Evolutionary conservation across 2,329 filamentous ascomycete species (phyloP).

Genomic region (Stenocarpella maydis): DNA sequence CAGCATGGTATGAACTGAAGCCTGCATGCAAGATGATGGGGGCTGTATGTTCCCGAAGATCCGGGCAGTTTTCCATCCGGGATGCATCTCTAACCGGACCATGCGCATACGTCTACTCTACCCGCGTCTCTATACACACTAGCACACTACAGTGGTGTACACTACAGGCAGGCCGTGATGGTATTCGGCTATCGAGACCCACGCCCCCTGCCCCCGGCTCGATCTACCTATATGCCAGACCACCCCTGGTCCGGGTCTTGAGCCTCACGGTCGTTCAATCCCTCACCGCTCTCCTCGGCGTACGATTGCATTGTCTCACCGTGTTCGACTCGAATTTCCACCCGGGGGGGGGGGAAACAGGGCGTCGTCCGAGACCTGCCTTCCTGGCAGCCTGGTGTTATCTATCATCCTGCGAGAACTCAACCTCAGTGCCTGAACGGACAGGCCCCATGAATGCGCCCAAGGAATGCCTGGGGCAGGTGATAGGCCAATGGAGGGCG

Average conservation of each 20-base stretch:
- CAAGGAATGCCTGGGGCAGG: constrained; percentile 30
- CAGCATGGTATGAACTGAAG: constrained; percentile 3
- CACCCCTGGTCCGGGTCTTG: constrained; percentile 25
- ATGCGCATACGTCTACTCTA: background rate
- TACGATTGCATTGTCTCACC: constrained; percentile 31
- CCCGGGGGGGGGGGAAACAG: background rate
- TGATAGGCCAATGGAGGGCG: constrained; percentile 38
- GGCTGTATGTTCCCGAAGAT: constrained; percentile 26
- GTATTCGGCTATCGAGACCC: constrained; percentile 20
- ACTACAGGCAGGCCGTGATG: background rate
- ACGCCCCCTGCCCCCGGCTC: background rate
- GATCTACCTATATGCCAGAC: constrained; percentile 26
- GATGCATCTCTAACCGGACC: background rate
- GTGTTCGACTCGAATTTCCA: constrained; percentile 30
- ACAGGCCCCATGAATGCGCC: background rate
- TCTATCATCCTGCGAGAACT: background rate
- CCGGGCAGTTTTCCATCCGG: constrained; percentile 23
- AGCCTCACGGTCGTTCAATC: constrained; percentile 28
- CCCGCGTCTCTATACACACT: no score
- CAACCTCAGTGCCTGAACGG: background rate
- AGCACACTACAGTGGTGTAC: no score
- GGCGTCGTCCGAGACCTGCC: constrained; percentile 1
- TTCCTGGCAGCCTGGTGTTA: background rate
- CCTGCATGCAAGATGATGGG: constrained; percentile 25
- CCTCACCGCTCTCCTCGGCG: constrained; percentile 33